phyloP scores from a whole-genome alignment of 2,329 filamentous ascomycete species.

The Penicillium sclerotiorum region DNA sequence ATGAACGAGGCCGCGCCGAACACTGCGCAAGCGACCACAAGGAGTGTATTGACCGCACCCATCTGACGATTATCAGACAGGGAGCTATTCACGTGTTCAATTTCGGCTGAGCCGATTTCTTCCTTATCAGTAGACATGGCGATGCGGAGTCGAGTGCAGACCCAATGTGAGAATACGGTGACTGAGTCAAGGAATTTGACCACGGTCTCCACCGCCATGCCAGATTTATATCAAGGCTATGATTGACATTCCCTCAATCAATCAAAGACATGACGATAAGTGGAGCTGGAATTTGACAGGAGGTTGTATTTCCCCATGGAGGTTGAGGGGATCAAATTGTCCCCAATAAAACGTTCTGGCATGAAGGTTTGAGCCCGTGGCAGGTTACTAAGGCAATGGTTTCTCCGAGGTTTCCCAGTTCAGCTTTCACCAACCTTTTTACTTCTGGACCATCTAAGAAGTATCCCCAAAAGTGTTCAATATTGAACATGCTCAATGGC shows the following conservation, averaged over 20 bases:
- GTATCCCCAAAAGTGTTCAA: not conserved
- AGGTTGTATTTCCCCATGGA: no score
- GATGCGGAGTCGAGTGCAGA: constrained; percentile 1
- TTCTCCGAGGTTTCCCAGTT: constrained; percentile 24
- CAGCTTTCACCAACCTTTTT: not conserved
- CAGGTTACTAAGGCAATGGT: constrained; percentile 2
- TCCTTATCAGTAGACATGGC: constrained; percentile 13
- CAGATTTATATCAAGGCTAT: no score
- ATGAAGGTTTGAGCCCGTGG: not conserved
- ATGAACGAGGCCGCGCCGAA: constrained; percentile 36
- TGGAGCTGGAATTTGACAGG: no score
- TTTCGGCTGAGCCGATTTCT: constrained; percentile 10
- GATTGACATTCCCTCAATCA: no score
- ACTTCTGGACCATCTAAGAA: not conserved
- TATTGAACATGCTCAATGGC: not conserved
- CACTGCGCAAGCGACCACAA: constrained; percentile 31
- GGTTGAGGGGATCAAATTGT: no score
- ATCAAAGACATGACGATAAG: no score
- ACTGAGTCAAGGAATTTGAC: not conserved
- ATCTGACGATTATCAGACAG: constrained; percentile 8
- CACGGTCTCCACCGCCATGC: no score
- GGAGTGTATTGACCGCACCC: constrained; percentile 26
- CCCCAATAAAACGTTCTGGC: no score
- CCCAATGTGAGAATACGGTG: constrained; percentile 9
- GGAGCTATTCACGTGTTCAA: constrained; percentile 24